Conservation (phyloP, 2,329 filamentous ascomycete genomes). For the Madurella fahalii region DNA sequence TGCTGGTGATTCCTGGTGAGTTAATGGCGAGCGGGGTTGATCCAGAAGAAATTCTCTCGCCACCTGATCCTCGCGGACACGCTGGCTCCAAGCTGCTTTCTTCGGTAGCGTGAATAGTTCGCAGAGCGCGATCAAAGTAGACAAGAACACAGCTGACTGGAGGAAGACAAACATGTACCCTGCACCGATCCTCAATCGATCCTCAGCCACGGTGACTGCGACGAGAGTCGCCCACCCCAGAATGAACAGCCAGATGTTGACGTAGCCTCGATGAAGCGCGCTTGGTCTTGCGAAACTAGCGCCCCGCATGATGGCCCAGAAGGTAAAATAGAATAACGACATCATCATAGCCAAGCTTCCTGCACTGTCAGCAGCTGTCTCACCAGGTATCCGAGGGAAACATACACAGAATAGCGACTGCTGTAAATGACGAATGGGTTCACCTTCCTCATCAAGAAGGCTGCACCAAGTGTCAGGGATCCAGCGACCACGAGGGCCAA, state of each 20-base stretch:
- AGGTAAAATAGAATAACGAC: constrained; percentile 71
- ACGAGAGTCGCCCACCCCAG: constrained; percentile 71
- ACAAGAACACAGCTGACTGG: constrained; percentile 69
- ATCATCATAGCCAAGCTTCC: constrained; percentile 75
- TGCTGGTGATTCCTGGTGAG: constrained; percentile 15
- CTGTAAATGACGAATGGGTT: constrained; percentile 92
- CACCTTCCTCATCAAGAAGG: constrained; percentile 72
- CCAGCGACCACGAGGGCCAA: constrained; percentile 66
- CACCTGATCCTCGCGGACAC: constrained; percentile 49
- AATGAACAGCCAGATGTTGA: constrained; percentile 77
- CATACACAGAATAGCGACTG: constrained; percentile 72
- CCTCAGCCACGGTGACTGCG: constrained; percentile 67
- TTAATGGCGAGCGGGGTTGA: constrained; percentile 5
- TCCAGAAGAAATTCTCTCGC: constrained; percentile 34
- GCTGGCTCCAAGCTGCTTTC: constrained; percentile 65
- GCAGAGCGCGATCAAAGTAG: constrained; percentile 68
- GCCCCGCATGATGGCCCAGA: constrained; percentile 78
- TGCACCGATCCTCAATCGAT: constrained; percentile 66
- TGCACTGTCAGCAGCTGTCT: constrained; percentile 13
- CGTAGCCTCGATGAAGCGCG: constrained; percentile 78
- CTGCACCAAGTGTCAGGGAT: constrained; percentile 65
- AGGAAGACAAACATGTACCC: constrained; percentile 82
- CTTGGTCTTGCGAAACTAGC: constrained; percentile 78
- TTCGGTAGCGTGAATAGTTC: constrained; percentile 74
- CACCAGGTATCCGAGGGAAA: constrained; percentile 25